Evolutionary conservation across 331 rosid genomes (phyloP).

Genomic region (Acacia concinna): DNA sequence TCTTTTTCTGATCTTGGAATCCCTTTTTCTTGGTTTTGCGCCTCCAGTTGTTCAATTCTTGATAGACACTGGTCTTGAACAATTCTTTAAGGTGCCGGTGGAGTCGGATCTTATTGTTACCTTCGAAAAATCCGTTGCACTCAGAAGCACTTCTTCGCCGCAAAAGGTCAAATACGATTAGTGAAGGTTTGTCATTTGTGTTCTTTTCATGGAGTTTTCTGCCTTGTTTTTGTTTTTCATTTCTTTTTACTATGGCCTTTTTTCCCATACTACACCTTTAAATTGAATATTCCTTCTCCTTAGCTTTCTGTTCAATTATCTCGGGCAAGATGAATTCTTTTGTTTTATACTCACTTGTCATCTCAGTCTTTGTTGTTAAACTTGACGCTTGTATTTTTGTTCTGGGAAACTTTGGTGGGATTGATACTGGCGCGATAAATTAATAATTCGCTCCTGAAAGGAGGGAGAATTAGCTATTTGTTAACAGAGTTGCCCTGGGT

Average conservation of each 20-base stretch:
- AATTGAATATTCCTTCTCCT: slow-evolving; percentile 5
- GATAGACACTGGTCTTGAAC: not conserved
- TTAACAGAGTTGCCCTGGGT: slow-evolving; percentile 17
- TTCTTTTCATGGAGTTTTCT: not conserved
- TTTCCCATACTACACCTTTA: not conserved
- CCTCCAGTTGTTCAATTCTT: not conserved
- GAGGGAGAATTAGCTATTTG: slow-evolving; percentile 23
- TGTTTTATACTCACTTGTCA: not conserved
- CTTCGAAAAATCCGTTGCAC: not conserved
- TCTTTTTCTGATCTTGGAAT: not conserved
- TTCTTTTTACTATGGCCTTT: slow-evolving; percentile 12
- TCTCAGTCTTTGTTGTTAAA: slow-evolving; percentile 3
- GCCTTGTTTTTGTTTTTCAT: not conserved
- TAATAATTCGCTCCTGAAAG: slow-evolving; percentile 18
- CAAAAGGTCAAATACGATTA: not conserved
- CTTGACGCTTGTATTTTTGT: not conserved
- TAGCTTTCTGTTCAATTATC: slow-evolving; percentile 1
- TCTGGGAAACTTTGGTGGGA: slow-evolving; percentile 8
- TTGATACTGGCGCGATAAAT: slow-evolving; percentile 21
- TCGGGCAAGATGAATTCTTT: not conserved
- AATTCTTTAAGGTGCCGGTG: not conserved
- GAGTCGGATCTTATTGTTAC: slow-evolving; percentile 9
- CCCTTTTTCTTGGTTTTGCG: not conserved
- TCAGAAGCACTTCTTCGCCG: slow-evolving; percentile 11
- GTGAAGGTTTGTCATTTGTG: not conserved